Evolutionary conservation across 305 asterid genomes (phyloP), one percentile per base, ranked within the genome.

Genomic region (Striga hermonthica): DNA sequence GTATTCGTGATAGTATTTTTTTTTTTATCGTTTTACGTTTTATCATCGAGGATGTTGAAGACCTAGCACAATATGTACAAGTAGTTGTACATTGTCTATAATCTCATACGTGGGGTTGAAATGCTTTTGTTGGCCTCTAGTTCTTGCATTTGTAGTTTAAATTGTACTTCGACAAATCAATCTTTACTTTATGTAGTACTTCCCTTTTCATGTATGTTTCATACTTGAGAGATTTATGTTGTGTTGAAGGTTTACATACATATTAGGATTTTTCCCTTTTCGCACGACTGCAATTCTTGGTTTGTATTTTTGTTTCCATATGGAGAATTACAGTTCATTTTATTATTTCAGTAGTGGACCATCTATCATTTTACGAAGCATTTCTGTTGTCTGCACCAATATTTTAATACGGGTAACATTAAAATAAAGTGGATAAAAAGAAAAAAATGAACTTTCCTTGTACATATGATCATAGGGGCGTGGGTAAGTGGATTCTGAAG

Each of bases 401-500:
- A 52, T 28, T 38, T 58, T 35, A 28, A 28, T 53, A 28, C 38
- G 40, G 39, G 41, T 40, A 55, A 45, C 28, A 44, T 64, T 48
- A 56, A 44, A 15, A 66, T 45, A 35, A 38, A 16, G 11, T 28
- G 12, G 50, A 68, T 38, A 45, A 38, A 12, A 52, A 41, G 5
- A 68, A 43, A 39, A 36, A 28, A 41, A 39, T 5, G 1, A 15
- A 5, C 34, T 35, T 64, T 22, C 49, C 12, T 40, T 9, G 57
- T 40, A 43, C 49, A 56, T 76, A 64, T 66, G 34, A 35, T 57
- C 75, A 31, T 58, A 92, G 98, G 81, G 97, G 97, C 31, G 83
- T 92, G 9, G 98, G 98, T 44, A 87, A 92, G 82, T 92, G 97
- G 97, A 84, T 86, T 62, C 72, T 89, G 87, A 89, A 82, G 87